Evolutionary conservation across 192 early-diverging fungal genomes (phyloP).

Genomic region (Pilobolus umbonatus): DNA sequence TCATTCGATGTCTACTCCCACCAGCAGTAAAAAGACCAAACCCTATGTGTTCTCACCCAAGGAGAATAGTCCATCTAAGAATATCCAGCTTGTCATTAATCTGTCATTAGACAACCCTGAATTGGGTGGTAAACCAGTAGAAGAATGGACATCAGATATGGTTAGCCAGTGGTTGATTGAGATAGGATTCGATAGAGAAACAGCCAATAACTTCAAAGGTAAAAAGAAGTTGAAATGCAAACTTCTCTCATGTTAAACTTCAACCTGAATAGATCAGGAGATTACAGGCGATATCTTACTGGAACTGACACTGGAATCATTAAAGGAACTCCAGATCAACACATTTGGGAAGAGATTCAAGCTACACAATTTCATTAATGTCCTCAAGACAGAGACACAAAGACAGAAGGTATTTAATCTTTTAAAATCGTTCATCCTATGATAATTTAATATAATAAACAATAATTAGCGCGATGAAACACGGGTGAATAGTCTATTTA

Average conservation of each 20-base stretch:
- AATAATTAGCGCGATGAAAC: too few species aligned
- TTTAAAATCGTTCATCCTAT: too few species aligned
- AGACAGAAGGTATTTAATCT: not conserved
- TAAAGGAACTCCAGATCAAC: conserved; percentile 61
- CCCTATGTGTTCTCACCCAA: not conserved
- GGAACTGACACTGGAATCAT: conserved; percentile 51
- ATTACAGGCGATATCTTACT: conserved; percentile 59
- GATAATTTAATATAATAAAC: too few species aligned
- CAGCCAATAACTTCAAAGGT: conserved; percentile 20
- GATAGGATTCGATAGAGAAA: conserved; percentile 20
- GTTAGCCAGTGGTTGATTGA: conserved; percentile 21
- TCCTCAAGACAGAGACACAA: conserved; percentile 29
- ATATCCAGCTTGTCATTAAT: conserved; percentile 4
- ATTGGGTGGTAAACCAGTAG: conserved; percentile 9
- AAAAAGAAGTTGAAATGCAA: not conserved
- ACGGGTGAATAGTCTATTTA: too few species aligned
- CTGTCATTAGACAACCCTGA: not conserved
- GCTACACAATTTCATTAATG: conserved; percentile 56
- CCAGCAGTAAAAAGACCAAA: not conserved
- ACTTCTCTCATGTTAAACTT: not conserved
- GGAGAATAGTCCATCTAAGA: conserved; percentile 9
- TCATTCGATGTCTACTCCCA: too few species aligned
- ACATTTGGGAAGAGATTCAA: conserved; percentile 62
- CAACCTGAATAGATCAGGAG: conserved; percentile 46
- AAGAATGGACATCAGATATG: conserved; percentile 26